Conservation (phyloP, 345 rosid species). For the Zanthoxylum bungeanum region DNA sequence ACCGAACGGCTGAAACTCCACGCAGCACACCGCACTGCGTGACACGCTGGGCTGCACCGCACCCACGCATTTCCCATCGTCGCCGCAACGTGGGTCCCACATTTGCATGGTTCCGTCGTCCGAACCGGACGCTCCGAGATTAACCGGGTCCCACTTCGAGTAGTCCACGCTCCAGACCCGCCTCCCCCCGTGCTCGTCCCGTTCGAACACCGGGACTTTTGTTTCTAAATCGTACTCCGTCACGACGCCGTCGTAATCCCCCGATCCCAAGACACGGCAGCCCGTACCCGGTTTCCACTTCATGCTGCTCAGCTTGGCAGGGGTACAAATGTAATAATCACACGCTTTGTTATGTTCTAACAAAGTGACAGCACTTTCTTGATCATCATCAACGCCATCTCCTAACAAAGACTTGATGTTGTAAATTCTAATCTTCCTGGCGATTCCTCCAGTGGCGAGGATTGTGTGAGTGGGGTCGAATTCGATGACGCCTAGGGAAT, state of each 20-base stretch:
- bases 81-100: constrained; percentile 70
- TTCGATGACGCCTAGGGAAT: constrained; percentile 71
- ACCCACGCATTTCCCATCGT: constrained; percentile 42
- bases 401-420: constrained; percentile 39
- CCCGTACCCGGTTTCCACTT: constrained; percentile 63
- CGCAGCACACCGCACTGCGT: constrained; percentile 57
- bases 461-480: constrained; percentile 53
- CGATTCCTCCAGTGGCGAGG: constrained; percentile 85
- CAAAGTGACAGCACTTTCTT: background rate
- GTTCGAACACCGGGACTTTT: constrained; percentile 57
- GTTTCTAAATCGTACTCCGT: constrained; percentile 78
- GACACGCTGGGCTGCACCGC: constrained; percentile 46
- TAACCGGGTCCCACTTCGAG: constrained; percentile 38
- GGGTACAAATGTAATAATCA: constrained; percentile 62
- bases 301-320: constrained; percentile 87
- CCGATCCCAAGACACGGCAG: constrained; percentile 66
- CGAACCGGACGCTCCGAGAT: constrained; percentile 82
- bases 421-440: constrained; percentile 73
- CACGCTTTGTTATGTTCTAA: constrained; percentile 57
- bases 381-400: background rate
- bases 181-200: constrained; percentile 94
- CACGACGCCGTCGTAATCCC: constrained; percentile 91
- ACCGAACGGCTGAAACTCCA: constrained; percentile 69
- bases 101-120: constrained; percentile 88
- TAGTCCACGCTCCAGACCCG: constrained; percentile 92